Percentiles rank a stretch among this genome's conserved stretches.
Evolutionary conservation across 192 early-diverging fungal species (phyloP).

Genomic region (Haplosporangium gracile): DNA sequence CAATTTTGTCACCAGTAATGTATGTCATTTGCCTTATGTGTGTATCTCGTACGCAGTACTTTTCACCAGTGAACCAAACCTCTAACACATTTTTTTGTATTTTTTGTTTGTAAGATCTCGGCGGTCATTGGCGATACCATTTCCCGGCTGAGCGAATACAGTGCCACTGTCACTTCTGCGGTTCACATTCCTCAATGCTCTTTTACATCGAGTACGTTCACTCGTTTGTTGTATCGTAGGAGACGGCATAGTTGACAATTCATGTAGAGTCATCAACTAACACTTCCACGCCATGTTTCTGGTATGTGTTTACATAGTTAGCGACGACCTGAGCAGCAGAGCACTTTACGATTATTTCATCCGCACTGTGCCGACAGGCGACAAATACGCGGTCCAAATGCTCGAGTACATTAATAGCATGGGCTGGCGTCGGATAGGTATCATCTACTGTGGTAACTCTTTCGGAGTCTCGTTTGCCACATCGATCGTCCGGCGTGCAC

Average conservation of each 20-base stretch:
- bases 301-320: not conserved
- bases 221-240: not conserved
- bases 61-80: not conserved
- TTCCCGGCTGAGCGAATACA: conserved; percentile 23
- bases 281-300: not conserved
- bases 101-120: conserved; percentile 10
- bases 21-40: not conserved
- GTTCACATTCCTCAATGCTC: conserved; percentile 16
- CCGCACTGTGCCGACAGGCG: not conserved
- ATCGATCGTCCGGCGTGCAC: not conserved
- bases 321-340: conserved; percentile 10
- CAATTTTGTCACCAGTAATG: conserved; percentile 16
- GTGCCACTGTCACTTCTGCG: conserved; percentile 14
- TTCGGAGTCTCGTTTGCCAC: not conserved
- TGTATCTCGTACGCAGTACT: not conserved
- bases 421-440: conserved; percentile 23
- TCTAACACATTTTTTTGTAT: not conserved
- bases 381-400: not conserved
- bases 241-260: not conserved
- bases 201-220: not conserved
- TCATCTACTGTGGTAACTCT: conserved; percentile 11
- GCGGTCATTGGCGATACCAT: conserved; percentile 16
- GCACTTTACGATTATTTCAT: conserved; percentile 12
- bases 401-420: not conserved
- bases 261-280: not conserved